These are phyloP conservation scores for Amanita brunnescens DNA, from an alignment of 768 basidiomycete species.

Conservation along the genomic window DNA sequence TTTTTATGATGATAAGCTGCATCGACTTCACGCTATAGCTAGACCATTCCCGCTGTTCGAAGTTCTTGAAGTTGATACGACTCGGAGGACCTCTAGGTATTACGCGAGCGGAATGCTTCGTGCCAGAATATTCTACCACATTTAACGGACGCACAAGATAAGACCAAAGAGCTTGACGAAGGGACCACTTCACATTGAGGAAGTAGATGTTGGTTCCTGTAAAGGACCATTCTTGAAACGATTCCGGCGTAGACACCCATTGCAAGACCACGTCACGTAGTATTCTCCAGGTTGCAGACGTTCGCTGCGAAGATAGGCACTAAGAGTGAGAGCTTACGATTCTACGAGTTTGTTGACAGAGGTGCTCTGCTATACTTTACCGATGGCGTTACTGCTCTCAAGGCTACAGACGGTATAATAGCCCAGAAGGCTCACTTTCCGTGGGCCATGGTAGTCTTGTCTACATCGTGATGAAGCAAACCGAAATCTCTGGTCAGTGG, in stretches of 20 bases:
- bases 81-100: slow-evolving; percentile 53
- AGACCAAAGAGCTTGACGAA: slow-evolving; percentile 25
- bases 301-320: slow-evolving; percentile 27
- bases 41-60: slow-evolving; percentile 38
- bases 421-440: slow-evolving; percentile 26
- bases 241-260: slow-evolving; percentile 25
- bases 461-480: too few relatives aligned
- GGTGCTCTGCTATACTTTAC: slow-evolving; percentile 11
- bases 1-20: slow-evolving; percentile 21
- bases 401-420: slow-evolving; percentile 27
- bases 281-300: slow-evolving; percentile 23
- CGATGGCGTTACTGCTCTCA: slow-evolving; percentile 30
- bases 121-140: neutral
- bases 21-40: slow-evolving; percentile 29
- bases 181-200: slow-evolving; percentile 28
- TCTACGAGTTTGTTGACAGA: neutral
- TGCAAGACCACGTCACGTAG: slow-evolving; percentile 28
- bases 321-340: slow-evolving; percentile 16
- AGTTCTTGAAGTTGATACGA: slow-evolving; percentile 51
- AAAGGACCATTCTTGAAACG: slow-evolving; percentile 18
- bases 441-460: too few relatives aligned
- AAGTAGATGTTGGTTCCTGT: slow-evolving; percentile 15
- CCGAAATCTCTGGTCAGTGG: too few relatives aligned
- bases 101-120: slow-evolving; percentile 44
- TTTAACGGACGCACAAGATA: slow-evolving; percentile 17